These are phyloP conservation scores for Kodamaea alishanica DNA, from an alignment of 1,139 yeast species.

Conservation along the genomic window DNA sequence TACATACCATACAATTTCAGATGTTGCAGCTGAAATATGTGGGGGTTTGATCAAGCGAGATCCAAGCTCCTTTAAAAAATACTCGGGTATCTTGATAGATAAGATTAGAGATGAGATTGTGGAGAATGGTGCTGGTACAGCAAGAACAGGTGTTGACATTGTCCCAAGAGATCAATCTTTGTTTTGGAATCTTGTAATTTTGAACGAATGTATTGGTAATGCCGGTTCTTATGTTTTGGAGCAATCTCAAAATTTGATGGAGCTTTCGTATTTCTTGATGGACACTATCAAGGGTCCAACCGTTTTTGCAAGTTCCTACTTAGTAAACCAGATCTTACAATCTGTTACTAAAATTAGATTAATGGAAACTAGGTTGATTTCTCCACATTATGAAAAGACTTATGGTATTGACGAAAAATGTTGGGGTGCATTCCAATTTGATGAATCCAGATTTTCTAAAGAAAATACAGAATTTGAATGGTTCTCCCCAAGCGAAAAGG, in stretches of 20 bases:
- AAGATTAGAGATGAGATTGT: constrained; percentile 65
- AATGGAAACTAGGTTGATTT: constrained; percentile 51
- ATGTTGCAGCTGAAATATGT: constrained; percentile 65
- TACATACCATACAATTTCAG: constrained; percentile 63
- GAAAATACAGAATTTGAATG: constrained; percentile 60
- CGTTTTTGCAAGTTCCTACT: constrained; percentile 45
- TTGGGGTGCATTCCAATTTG: constrained; percentile 74
- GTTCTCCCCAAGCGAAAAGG: constrained; percentile 64
- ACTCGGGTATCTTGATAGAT: constrained; percentile 45
- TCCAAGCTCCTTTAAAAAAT: constrained; percentile 44
- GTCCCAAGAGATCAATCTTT: constrained; percentile 75
- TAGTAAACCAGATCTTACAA: constrained; percentile 65
- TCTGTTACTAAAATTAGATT: constrained; percentile 61
- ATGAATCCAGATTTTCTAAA: constrained; percentile 32
- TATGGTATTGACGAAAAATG: constrained; percentile 46
- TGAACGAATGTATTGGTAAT: constrained; percentile 71
- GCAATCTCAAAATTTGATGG: constrained; percentile 44
- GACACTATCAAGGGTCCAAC: constrained; percentile 66
- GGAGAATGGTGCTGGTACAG: constrained; percentile 82
- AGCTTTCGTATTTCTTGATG: constrained; percentile 51
- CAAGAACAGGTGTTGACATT: constrained; percentile 65
- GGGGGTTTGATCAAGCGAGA: constrained; percentile 66
- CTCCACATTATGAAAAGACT: constrained; percentile 31
- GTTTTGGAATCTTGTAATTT: constrained; percentile 66
- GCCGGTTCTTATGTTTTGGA: constrained; percentile 52